Base-by-base conservation (phyloP, 2,329 filamentous ascomycete species). In the Colletotrichum sp. region DNA sequence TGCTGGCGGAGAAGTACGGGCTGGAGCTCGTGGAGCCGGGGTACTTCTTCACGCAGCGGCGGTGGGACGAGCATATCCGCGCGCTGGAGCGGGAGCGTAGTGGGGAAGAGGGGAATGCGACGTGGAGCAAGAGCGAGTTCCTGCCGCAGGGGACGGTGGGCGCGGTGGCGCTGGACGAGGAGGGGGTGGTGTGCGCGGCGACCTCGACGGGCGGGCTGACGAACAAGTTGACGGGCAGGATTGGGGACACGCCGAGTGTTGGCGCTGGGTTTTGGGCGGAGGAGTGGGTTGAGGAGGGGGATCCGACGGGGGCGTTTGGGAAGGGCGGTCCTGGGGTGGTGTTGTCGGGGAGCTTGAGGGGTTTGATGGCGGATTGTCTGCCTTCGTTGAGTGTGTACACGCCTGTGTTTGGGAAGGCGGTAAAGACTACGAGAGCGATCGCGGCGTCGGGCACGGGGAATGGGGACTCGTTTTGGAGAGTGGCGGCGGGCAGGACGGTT, bases 181-280 rank as follows among this genome's bases (percentile, higher is more conserved):
- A 92, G 55, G 95, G 95, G 1, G 91, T 94, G 5, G 84, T 98
- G 5, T 96, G 94, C 79, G 88, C 83, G n/a, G 92, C 91, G 1
- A 93, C 91, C 4, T 92, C 90, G 80, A 93, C 91, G 0, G 96
- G 96, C 7, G 96, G 96, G 0, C 83, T 98, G 83, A 98, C 96
- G 26, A 98, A 98, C 83, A 98, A 98, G 86, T 86, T 96, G 71
- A 94, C 95, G 0, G 96, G 95, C 0, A 89, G 96, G 24, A 93
- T 98, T 78, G 96, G 96, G 1, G 96, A 98, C 82, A 98, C 96
- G 13, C 95, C 96, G 0, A 94, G 93, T 0, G 87, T 96, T 1
- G 96, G 96, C 0, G 94, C 95, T 1, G 96, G 96, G 0, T 98
- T 96, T 84, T 98, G 95, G 95, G 95, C 96, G 0, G 96, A 98